phyloP scores from a whole-genome alignment of 257 asterid species.

The Nicotiana knightiana region DNA sequence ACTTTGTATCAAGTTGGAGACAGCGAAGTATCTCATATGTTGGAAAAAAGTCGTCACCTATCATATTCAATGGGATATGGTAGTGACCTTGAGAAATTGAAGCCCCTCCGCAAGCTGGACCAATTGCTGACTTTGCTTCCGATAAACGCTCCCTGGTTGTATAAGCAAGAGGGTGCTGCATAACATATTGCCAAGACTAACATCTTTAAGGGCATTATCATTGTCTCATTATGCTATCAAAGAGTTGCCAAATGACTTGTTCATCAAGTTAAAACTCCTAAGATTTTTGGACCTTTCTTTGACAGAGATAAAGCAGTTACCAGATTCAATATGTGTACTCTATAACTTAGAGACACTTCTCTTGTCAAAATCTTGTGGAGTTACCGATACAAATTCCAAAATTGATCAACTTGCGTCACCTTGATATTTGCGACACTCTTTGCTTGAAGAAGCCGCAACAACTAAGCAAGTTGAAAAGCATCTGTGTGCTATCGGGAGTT shows the following conservation, averaged over 20 bases:
- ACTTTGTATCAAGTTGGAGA: constrained; percentile 45
- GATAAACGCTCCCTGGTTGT: neutral
- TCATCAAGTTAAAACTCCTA: neutral
- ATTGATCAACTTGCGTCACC: neutral
- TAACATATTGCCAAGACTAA: constrained; percentile 32
- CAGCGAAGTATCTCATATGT: constrained; percentile 20
- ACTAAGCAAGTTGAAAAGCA: neutral
- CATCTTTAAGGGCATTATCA: neutral
- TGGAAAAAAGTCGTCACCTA: constrained; percentile 32
- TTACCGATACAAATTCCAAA: neutral
- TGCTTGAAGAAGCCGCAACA: neutral
- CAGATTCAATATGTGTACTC: neutral
- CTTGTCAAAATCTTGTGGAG: rapidly evolving
- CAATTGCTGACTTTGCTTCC: constrained; percentile 59
- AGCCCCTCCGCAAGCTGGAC: constrained; percentile 22
- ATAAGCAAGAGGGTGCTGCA: constrained; percentile 1
- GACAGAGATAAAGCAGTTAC: neutral
- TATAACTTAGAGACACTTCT: constrained; percentile 5
- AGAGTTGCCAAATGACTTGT: neutral
- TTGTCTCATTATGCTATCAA: rapidly evolving
- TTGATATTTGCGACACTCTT: neutral
- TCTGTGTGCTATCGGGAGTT: neutral
- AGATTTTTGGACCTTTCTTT: neutral
- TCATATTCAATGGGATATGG: constrained; percentile 37
- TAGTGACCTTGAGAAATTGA: constrained; percentile 35